phyloP scores from a whole-genome alignment of 73 alveolate species.

The Uronychia binucleata region DNA sequence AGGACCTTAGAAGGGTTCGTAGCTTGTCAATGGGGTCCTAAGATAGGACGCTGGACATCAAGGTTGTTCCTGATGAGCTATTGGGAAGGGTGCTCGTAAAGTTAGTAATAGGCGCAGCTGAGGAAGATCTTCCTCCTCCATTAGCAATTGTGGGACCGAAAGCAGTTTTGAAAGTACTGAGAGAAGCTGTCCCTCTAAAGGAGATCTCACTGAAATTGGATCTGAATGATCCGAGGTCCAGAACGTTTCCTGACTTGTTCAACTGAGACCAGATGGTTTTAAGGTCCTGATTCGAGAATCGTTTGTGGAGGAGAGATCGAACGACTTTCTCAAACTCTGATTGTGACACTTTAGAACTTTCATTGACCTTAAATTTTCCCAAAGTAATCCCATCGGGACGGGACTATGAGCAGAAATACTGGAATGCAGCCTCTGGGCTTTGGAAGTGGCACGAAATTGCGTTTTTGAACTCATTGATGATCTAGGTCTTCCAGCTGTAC shows the following conservation, averaged over 20 bases:
- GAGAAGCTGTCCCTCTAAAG: constrained; percentile 49
- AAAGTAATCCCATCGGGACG: background rate
- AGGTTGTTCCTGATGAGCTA: constrained; percentile 35
- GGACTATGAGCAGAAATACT: constrained; percentile 52
- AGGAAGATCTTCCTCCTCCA: background rate
- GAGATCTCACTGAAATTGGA: constrained; percentile 6
- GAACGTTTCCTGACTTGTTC: background rate
- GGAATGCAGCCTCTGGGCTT: constrained; percentile 72
- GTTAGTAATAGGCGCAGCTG: background rate
- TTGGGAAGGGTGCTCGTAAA: background rate
- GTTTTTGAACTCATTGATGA: constrained; percentile 72
- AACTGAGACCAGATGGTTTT: background rate
- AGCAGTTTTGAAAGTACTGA: constrained; percentile 19
- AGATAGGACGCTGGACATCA: constrained; percentile 10
- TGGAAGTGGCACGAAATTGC: constrained; percentile 63
- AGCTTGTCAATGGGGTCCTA: constrained; percentile 61
- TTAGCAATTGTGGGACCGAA: background rate
- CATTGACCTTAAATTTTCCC: background rate
- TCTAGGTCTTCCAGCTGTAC: constrained; percentile 63
- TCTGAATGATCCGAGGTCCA: constrained; percentile 1
- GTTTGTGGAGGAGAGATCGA: background rate
- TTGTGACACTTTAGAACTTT: background rate
- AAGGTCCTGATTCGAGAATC: background rate
- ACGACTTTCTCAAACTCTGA: constrained; percentile 3
- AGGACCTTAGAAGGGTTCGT: constrained; percentile 58